phyloP scores from a whole-genome alignment of 768 basidiomycete species.

The Pleurotus tuoliensis region DNA sequence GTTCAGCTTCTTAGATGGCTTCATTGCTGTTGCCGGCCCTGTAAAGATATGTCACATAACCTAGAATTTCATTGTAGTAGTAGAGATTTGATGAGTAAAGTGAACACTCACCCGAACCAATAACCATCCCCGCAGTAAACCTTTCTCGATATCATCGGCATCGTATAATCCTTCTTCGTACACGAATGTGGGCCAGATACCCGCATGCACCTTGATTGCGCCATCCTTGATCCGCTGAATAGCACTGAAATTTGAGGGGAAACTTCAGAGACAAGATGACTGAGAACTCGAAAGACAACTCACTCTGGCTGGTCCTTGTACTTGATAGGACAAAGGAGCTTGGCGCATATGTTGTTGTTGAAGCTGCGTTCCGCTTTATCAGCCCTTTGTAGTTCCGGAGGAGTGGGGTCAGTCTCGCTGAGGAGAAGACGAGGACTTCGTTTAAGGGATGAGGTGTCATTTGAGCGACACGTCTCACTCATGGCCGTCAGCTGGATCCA shows the following conservation, averaged over 20 bases:
- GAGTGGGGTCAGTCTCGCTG: background rate
- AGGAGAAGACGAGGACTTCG: background rate
- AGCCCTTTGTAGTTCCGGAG: background rate
- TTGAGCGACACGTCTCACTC: background rate
- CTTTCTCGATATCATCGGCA: background rate
- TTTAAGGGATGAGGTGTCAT: background rate
- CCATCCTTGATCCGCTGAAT: background rate
- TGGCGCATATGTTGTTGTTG: background rate
- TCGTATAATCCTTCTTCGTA: conserved; percentile 6
- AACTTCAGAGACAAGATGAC: background rate
- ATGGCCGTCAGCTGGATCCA: background rate
- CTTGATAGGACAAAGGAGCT: background rate
- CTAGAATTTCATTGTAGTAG: background rate
- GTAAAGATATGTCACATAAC: conserved; percentile 11
- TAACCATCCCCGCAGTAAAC: conserved; percentile 3
- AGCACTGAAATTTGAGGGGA: background rate
- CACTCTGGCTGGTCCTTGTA: background rate
- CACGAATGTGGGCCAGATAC: conserved; percentile 3
- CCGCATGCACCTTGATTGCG: background rate
- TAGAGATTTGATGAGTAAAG: background rate
- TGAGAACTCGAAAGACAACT: too few relatives aligned
- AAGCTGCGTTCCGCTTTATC: background rate
- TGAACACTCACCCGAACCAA: conserved; percentile 1
- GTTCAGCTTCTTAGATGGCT: conserved; percentile 2
- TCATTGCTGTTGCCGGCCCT: background rate